These are phyloP conservation scores for Gastrolobium villosum DNA, from an alignment of 306 rosid species.

Conservation along the genomic window DNA sequence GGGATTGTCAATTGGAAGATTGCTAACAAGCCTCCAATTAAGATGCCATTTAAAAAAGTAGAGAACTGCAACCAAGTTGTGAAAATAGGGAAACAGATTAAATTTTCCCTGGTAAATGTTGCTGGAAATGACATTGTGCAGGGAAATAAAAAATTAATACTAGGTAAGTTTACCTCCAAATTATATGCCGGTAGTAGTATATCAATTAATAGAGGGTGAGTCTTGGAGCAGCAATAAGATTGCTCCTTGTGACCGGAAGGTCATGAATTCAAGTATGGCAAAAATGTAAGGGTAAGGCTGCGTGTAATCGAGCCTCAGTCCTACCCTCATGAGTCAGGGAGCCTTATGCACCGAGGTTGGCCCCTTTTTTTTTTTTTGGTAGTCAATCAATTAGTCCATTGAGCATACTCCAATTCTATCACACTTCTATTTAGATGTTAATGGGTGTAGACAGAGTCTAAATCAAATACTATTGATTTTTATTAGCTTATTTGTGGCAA, in stretches of 20 bases:
- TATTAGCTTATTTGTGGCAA: slow-evolving; percentile 96
- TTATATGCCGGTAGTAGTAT: not conserved
- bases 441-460: not conserved
- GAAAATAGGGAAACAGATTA: slow-evolving; percentile 89
- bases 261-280: no score
- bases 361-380: no score
- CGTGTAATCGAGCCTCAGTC: no score
- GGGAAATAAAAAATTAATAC: slow-evolving; percentile 89
- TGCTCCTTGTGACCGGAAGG: no score
- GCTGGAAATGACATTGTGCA: slow-evolving; percentile 99
- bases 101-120: slow-evolving; percentile 90
- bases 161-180: slow-evolving; percentile 64
- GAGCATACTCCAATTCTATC: not conserved
- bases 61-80: slow-evolving; percentile 98
- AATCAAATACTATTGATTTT: slow-evolving; percentile 34
- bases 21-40: slow-evolving; percentile 95
- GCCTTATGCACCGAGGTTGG: no score
- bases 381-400: slow-evolving; percentile 11
- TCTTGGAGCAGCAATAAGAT: no score
- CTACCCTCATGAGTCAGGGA: no score
- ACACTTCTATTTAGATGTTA: not conserved
- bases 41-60: slow-evolving; percentile 98
- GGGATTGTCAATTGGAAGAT: slow-evolving; percentile 96
- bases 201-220: no score
- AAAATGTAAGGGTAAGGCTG: no score